phyloP scores from a whole-genome alignment of 495 filamentous ascomycete genomes.

The Penicilliopsis zonata region DNA sequence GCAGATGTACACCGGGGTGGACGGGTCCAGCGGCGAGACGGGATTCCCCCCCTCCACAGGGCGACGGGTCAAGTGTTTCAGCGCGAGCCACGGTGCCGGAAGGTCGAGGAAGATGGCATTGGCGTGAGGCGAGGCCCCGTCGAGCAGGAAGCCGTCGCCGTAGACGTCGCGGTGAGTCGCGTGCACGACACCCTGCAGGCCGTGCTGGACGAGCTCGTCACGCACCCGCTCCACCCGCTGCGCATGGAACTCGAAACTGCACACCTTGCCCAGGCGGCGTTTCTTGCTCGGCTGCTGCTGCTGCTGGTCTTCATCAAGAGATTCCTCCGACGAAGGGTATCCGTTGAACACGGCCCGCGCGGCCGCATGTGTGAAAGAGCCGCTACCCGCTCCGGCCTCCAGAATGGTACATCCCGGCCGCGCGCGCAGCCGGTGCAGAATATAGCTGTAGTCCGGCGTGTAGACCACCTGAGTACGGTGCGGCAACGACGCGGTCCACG shows the following conservation, averaged over 20 bases:
- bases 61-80: conserved; percentile 67
- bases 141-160: conserved; percentile 64
- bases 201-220: conserved; percentile 64
- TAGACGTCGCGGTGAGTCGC: conserved; percentile 93
- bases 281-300: conserved; percentile 16
- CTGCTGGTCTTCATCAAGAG: too few species aligned
- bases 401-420: conserved; percentile 71
- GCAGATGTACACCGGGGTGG: conserved; percentile 59
- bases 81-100: conserved; percentile 83
- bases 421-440: conserved; percentile 75
- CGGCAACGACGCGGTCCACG: conserved; percentile 82
- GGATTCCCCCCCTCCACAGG: conserved; percentile 22
- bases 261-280: conserved; percentile 56
- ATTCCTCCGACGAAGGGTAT: conserved; percentile 35
- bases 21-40: conserved; percentile 57
- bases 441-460: conserved; percentile 92
- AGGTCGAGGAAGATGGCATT: conserved; percentile 85
- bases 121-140: conserved; percentile 45
- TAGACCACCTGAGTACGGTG: conserved; percentile 98
- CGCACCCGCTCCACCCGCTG: conserved; percentile 60
- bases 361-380: conserved; percentile 88
- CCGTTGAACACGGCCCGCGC: conserved; percentile 82
- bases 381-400: conserved; percentile 90
- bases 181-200: conserved; percentile 56
- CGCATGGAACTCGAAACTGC: conserved; percentile 87